A percentile compares a stretch with the other conserved stretches of the same genome.
Evolutionary conservation across 2,329 filamentous ascomycete genomes (phyloP).

Genomic region (Monosporascus sp.): DNA sequence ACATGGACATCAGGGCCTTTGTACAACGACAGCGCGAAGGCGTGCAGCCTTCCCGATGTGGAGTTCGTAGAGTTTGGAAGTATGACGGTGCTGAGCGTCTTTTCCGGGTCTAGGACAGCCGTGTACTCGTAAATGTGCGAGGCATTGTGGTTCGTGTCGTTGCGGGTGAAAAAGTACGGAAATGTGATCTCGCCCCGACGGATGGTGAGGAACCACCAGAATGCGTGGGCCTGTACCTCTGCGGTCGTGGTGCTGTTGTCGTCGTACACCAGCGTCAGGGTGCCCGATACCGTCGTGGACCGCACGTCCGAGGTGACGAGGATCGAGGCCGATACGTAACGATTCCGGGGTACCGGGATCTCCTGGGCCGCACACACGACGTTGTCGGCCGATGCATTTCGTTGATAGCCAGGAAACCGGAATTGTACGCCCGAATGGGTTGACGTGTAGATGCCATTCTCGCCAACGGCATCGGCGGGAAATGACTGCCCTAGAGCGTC

Average conservation of each 20-base stretch:
- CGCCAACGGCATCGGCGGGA: slow-evolving; percentile 26
- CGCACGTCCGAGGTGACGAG: slow-evolving; percentile 38
- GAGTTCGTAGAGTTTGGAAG: slow-evolving; percentile 34
- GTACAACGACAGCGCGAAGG: slow-evolving; percentile 38
- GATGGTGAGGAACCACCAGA: slow-evolving; percentile 39
- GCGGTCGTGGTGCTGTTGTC: slow-evolving; percentile 35
- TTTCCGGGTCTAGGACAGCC: slow-evolving; percentile 31
- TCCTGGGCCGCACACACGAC: slow-evolving; percentile 37
- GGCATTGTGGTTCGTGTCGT: slow-evolving; percentile 37
- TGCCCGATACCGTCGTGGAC: slow-evolving; percentile 32
- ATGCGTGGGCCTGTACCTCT: slow-evolving; percentile 40
- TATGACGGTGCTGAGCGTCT: slow-evolving; percentile 33
- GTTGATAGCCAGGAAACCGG: slow-evolving; percentile 35
- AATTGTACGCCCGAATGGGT: slow-evolving; percentile 36
- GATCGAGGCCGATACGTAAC: slow-evolving; percentile 38
- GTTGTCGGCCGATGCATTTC: slow-evolving; percentile 31
- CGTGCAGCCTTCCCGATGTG: slow-evolving; percentile 33
- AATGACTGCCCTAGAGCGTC: slow-evolving; percentile 38
- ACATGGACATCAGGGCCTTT: slow-evolving; percentile 23
- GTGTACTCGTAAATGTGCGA: slow-evolving; percentile 42
- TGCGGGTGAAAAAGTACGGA: slow-evolving; percentile 35
- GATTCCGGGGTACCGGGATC: slow-evolving; percentile 26
- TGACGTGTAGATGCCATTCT: slow-evolving; percentile 32
- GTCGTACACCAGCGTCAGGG: slow-evolving; percentile 36
- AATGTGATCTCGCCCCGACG: slow-evolving; percentile 41